Base-by-base conservation (phyloP, 164 flowering plant species). In the Cinnamomum micranthum region DNA sequence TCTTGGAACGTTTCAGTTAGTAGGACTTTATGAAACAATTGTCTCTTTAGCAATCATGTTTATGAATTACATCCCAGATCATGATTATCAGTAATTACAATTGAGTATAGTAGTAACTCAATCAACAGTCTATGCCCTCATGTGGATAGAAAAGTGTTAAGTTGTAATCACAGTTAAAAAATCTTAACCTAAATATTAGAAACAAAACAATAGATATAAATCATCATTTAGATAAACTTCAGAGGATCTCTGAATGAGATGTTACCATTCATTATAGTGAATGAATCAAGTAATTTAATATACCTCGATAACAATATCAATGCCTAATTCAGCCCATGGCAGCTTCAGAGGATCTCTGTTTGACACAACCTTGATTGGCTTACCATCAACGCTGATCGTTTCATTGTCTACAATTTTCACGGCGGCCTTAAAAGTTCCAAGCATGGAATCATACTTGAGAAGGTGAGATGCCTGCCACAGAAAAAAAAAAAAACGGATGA, bases 251-350 rank as follows among this genome's bases (percentile, higher is more conserved):
- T 64, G 9, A 64, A 64, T 64, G 33, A 64, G 33, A 55, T 14
- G 60, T 15, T 15, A 55, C 6, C n/a, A 15, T 15, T 55, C 60
- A 55, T 55, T 55, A 55, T 17, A 55, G n/a, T 55, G 20, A 15
- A 55, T 55, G 13, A 55, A 55, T 22, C 66, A n/a, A 70, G 4
- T 55, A 60, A 51, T 22, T 31, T 2, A 12, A 58, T 31, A 51
- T 81, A 90, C 99, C 97, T 95, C 99, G 73, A 95, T 95, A 24
- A 95, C 99, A 75, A 95, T 95, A 84, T 95, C 99, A 25, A 95
- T 95, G 71, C 99, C 99, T 17, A 95, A 77, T 52, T 95, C 98
- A 59, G 95, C 96, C 99, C 98, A 95, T 9, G 99, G 98, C 65
- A 95, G 91, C 87, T 95, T 79, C 71, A 95, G 89, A 23, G 97